Base-by-base conservation (phyloP, 345 rosid genomes). In the thale cress (Arabidopsis thaliana) region DNA sequence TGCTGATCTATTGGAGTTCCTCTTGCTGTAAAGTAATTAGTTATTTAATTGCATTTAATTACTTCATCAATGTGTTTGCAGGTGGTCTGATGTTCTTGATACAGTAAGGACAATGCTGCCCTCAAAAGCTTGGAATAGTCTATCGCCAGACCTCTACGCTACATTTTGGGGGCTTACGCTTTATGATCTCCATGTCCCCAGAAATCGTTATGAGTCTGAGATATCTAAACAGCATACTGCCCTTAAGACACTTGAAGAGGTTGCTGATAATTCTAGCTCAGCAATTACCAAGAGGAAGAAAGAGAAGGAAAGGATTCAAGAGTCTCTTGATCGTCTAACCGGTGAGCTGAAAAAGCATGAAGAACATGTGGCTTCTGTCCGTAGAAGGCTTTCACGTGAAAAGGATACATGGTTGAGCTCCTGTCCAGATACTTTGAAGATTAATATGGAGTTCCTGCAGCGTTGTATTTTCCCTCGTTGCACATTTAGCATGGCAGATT, bases 401-500 rank as follows among this genome's bases (percentile, higher is more conserved):
- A 96, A 96, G 78, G 99, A 93, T 79, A 91, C 83, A 69, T 96
- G 99, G 99, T 75, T 93, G 84, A 96, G 95, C 75, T 91, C 98
- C 59, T 96, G 99, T 77, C 98, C 96, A 71, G 99, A 93, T 82
- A 91, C 99, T 56, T 76, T 96, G 82, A 96, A 93, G 88, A 96
- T 96, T 69, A 96, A 96, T 78, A 91, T 96, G 96, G 99, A 96
- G 86, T 96, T 96, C 79, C 93, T 96, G 71, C 99, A 96, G 76
- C 98, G 97, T 53, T 96, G 98, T 81, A 93, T 96, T 67, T 93
- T 96, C 71, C 99, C 99, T 14, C 98, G 99, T 34, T 96, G 99
- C 81, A 96, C 96, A 68, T 96, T 96, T 84, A 93, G 99, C 86
- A 96, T 96, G 98, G 96, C 97, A 51, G 99, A 96, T 87, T 96